Conservation (phyloP, 140 eudicot genomes). For the Stevia rebaudiana region DNA sequence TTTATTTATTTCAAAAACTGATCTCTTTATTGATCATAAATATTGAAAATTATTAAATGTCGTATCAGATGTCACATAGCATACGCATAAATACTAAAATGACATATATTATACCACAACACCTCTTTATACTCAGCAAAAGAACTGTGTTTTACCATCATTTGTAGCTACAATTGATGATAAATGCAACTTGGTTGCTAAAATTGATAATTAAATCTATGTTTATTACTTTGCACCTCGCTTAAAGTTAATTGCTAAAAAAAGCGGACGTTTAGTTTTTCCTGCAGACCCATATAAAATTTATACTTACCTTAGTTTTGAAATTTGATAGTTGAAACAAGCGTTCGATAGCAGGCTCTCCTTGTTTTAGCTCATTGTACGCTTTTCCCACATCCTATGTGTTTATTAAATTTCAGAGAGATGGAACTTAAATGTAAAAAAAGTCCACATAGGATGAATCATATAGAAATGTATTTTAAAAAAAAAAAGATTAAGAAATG, state of each 20-base stretch:
- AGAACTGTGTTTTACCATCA: background rate
- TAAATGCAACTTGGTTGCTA: background rate
- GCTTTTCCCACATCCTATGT: slow-evolving; percentile 92
- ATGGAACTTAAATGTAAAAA: background rate
- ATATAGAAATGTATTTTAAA: too few species aligned
- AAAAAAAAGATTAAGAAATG: too few species aligned
- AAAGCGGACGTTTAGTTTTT: background rate
- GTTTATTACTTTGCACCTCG: background rate
- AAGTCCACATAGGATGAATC: background rate
- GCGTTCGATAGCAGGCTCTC: slow-evolving; percentile 94
- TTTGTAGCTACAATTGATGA: background rate
- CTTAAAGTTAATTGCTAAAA: background rate
- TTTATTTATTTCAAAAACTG: background rate
- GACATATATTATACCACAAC: background rate
- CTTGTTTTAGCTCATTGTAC: slow-evolving; percentile 92
- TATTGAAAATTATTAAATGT: background rate
- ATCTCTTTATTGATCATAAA: background rate
- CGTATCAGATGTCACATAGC: background rate
- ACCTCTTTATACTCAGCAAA: background rate
- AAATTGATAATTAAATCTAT: background rate
- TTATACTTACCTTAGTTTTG: slow-evolving; percentile 45
- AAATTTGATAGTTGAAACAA: slow-evolving; percentile 68
- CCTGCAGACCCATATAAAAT: background rate
- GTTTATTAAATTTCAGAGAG: slow-evolving; percentile 27
- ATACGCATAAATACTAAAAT: background rate